These are phyloP conservation scores for Talaromyces verruculosus DNA, from an alignment of 2,329 filamentous ascomycete species.

Conservation along the genomic window DNA sequence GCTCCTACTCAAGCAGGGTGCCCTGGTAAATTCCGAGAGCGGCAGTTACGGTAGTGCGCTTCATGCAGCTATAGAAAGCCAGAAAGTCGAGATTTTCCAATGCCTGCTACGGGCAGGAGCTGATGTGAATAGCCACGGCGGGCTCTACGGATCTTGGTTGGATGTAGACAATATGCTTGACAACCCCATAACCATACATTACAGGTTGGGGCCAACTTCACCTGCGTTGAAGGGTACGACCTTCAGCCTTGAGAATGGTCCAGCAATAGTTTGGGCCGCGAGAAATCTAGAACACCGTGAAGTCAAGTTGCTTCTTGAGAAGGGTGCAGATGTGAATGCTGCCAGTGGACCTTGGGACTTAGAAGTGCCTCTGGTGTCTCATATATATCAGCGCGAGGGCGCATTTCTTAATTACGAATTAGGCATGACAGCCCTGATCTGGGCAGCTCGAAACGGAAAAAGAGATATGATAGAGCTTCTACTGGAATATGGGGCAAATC, in stretches of 20 bases:
- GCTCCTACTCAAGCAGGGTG: background rate
- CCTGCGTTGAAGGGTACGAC: background rate
- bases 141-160: background rate
- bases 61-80: background rate
- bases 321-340: conserved; percentile 1
- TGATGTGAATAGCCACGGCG: background rate
- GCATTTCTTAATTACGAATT: background rate
- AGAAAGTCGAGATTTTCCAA: background rate
- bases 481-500: conserved; percentile 5
- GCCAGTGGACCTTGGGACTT: background rate
- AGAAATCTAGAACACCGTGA: background rate
- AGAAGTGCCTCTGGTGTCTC: no score
- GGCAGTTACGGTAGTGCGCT: conserved; percentile 26
- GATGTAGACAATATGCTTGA: background rate
- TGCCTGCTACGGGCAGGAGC: background rate
- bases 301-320: background rate
- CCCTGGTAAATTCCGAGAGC: background rate
- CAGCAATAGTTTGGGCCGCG: background rate
- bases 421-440: conserved; percentile 13
- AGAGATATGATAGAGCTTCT: conserved; percentile 9
- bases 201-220: no score
- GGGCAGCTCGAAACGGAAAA: conserved; percentile 12
- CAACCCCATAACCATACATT: background rate
- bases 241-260: background rate
- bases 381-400: no score